phyloP scores from a whole-genome alignment of 768 basidiomycete species.

The Cubamyces sp. region DNA sequence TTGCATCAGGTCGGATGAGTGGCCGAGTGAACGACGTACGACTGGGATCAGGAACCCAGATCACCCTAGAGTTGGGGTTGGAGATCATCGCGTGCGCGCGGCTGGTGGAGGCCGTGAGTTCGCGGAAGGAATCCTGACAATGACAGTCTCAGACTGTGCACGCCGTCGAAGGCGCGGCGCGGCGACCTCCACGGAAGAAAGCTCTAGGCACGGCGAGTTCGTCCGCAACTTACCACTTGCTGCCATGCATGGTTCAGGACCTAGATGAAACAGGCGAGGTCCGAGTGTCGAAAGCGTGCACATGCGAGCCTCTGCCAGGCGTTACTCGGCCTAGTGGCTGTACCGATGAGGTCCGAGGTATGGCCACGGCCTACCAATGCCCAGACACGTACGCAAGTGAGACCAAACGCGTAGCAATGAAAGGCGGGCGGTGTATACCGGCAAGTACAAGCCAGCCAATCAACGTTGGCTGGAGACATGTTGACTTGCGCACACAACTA shows the following conservation, averaged over 20 bases:
- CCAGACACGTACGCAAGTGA: neutral
- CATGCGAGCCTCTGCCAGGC: neutral
- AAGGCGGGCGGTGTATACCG: neutral
- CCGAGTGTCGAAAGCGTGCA: neutral
- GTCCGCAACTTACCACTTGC: no score
- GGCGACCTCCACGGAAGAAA: no score
- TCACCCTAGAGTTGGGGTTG: neutral
- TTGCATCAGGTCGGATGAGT: neutral
- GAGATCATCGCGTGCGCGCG: no score
- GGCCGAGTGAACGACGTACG: neutral
- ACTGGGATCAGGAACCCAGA: conserved; percentile 13
- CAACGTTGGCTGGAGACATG: no score
- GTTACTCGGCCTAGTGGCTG: no score
- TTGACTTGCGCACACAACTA: no score
- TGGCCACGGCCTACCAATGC: neutral
- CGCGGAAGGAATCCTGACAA: neutral
- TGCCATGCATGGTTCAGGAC: neutral
- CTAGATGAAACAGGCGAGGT: neutral
- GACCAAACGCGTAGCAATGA: conserved; percentile 1
- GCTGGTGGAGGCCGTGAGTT: neutral
- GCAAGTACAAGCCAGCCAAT: neutral
- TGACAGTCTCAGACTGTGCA: no score
- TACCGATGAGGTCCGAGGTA: conserved; percentile 6
- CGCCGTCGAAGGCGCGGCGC: no score
- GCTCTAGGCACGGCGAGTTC: no score